phyloP scores from a whole-genome alignment of 1,284 basidiomycete genomes.

The Neonothopanus nambi region DNA sequence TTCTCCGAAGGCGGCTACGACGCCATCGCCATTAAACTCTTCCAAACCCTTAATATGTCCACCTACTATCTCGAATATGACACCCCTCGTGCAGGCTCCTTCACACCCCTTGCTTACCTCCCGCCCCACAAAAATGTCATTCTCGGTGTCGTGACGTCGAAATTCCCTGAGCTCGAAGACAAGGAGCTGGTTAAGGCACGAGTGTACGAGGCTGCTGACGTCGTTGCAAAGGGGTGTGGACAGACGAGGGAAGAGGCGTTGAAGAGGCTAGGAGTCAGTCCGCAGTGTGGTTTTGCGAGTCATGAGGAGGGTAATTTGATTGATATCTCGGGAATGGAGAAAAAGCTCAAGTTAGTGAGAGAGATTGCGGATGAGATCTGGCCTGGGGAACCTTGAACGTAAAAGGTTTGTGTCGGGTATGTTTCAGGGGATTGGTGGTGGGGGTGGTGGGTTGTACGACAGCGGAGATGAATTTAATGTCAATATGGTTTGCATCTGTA shows the following conservation, averaged over 20 bases:
- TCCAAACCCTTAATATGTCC: slow-evolving; percentile 13
- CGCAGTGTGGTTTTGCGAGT: slow-evolving; percentile 13
- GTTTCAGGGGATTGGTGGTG: no score
- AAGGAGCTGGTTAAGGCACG: slow-evolving; percentile 7
- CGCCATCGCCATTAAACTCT: slow-evolving; percentile 32
- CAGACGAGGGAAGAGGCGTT: slow-evolving; percentile 7
- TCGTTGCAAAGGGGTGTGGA: slow-evolving; percentile 5
- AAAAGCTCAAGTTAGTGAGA: slow-evolving; percentile 5
- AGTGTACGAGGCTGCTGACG: slow-evolving; percentile 11
- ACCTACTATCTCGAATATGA: slow-evolving; percentile 18
- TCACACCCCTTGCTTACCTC: slow-evolving; percentile 9
- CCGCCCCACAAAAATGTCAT: slow-evolving; percentile 4
- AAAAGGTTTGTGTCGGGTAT: no score
- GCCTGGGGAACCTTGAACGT: slow-evolving; percentile 8
- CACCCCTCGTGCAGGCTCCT: slow-evolving; percentile 14
- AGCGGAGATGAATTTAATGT: no score
- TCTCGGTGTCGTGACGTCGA: slow-evolving; percentile 8
- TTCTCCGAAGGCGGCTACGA: slow-evolving; percentile 42
- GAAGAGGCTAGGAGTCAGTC: slow-evolving; percentile 6
- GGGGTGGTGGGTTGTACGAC: no score
- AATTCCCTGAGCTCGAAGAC: slow-evolving; percentile 5
- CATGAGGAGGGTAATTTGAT: slow-evolving; percentile 6
- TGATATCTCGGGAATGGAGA: slow-evolving; percentile 4
- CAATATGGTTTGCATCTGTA: no score
- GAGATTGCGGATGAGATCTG: slow-evolving; percentile 9